Conservation (phyloP, 306 rosid species). For the Myrica gale region DNA sequence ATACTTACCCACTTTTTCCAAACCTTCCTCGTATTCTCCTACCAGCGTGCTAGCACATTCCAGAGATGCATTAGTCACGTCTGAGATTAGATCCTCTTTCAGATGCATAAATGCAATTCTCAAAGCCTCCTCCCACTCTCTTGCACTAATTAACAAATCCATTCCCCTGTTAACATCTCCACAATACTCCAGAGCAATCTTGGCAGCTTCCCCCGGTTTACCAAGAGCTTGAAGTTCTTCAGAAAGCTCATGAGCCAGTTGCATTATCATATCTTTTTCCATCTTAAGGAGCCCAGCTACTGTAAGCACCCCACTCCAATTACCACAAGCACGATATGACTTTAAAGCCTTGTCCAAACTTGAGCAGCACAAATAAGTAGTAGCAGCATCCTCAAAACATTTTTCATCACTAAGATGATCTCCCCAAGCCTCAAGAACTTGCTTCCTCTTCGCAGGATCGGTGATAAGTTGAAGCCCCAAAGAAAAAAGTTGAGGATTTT, state of each 20-base stretch:
- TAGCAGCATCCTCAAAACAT: slow-evolving; percentile 79
- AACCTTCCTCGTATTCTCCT: slow-evolving; percentile 78
- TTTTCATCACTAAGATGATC: slow-evolving; percentile 75
- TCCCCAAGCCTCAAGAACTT: slow-evolving; percentile 94
- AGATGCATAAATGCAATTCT: slow-evolving; percentile 73
- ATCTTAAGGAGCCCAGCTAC: slow-evolving; percentile 78
- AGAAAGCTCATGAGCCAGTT: slow-evolving; percentile 78
- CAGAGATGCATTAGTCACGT: slow-evolving; percentile 63
- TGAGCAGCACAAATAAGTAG: slow-evolving; percentile 74
- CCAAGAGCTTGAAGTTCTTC: slow-evolving; percentile 99
- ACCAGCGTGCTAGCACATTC: slow-evolving; percentile 74
- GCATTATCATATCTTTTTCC: slow-evolving; percentile 62
- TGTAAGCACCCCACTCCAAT: slow-evolving; percentile 85
- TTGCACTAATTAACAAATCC: slow-evolving; percentile 57
- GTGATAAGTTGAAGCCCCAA: slow-evolving; percentile 79
- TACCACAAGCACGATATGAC: slow-evolving; percentile 69
- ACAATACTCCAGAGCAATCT: slow-evolving; percentile 82
- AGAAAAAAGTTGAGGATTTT: slow-evolving; percentile 78
- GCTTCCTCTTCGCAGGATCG: slow-evolving; percentile 60
- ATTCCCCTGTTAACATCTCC: slow-evolving; percentile 57
- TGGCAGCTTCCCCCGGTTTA: slow-evolving; percentile 92
- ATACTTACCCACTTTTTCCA: slow-evolving; percentile 94
- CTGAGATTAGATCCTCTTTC: slow-evolving; percentile 62
- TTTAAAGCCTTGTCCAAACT: slow-evolving; percentile 81
- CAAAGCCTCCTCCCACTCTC: slow-evolving; percentile 88